phyloP scores from a whole-genome alignment of 805 yeast genomes.

The Spathaspora arborariae region DNA sequence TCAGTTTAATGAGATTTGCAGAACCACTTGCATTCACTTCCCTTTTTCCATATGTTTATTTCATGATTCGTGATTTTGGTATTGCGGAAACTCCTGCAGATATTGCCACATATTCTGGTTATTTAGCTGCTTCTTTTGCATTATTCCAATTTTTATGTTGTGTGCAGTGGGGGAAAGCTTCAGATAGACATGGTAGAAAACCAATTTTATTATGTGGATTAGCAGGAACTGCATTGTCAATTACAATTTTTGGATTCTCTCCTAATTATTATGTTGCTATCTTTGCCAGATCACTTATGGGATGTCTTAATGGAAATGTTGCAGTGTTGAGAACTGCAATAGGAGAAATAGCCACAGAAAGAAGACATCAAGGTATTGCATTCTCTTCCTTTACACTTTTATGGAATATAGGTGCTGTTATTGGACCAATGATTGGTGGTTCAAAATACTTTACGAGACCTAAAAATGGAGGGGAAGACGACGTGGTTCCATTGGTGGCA shows the following conservation, averaged over 20 bases:
- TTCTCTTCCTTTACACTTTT: constrained; percentile 58
- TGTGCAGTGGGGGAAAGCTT: constrained; percentile 56
- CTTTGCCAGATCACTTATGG: constrained; percentile 50
- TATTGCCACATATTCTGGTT: constrained; percentile 59
- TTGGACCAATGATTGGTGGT: constrained; percentile 59
- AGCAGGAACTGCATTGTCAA: constrained; percentile 46
- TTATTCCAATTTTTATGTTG: constrained; percentile 55
- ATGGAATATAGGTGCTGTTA: constrained; percentile 56
- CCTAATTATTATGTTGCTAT: constrained; percentile 50
- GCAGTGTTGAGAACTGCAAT: constrained; percentile 60
- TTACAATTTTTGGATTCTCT: constrained; percentile 52
- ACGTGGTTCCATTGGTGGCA: not conserved
- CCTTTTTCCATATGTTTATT: constrained; percentile 59
- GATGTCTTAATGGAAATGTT: constrained; percentile 60
- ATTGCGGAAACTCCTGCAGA: constrained; percentile 47
- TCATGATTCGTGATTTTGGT: constrained; percentile 57
- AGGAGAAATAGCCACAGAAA: constrained; percentile 56
- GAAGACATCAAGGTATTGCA: constrained; percentile 59
- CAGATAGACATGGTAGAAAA: constrained; percentile 57
- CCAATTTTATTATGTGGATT: constrained; percentile 50
- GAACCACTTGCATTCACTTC: constrained; percentile 67
- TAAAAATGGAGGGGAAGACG: constrained; percentile 3
- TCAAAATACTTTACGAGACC: constrained; percentile 51
- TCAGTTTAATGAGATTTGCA: constrained; percentile 46
- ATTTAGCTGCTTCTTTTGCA: constrained; percentile 59